Evolutionary conservation across 176 grass and related monocot genomes (phyloP), one percentile per base, ranked within the genome.

Genomic region (Eleusine coracana): DNA sequence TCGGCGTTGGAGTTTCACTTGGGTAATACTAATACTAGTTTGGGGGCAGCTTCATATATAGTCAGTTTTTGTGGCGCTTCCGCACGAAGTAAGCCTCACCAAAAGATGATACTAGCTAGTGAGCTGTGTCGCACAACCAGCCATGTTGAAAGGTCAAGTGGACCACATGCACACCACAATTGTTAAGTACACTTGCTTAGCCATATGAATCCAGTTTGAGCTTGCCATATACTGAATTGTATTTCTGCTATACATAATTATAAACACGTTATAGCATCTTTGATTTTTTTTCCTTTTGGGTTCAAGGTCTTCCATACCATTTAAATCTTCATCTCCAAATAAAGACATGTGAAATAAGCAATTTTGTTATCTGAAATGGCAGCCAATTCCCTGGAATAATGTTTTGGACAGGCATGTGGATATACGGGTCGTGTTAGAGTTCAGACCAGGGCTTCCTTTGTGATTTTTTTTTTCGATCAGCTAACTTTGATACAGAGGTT

Each of bases 41-140:
- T n/a, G 15, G 8, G 13, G 29, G 9, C 41, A 48, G 10, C 23
- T 79, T 67, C 83, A 73, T 88, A 83, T 71, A 71, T 37, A 41
- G 42, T 29, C 12, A 37, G 52, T 58, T 60, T 21, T 38, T 15
- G 17, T 44, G 46, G 10, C 17, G 77, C 44, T 56, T 60, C 8
- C 37, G 36, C 52, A 59, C 11, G 39, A 39, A 73, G 67, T 7
- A 80, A 38, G 13, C n/a, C 85, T 58, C 25, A 36, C 56, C 17
- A 54, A 41, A 87, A 72, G 66, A 45, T 82, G 31, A 70, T 44
- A n/a, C 2, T 52, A 37, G 86, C 1, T 52, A 37, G 86, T 77
- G 86, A 87, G 86, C 66, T 87, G 86, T 77, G 23, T 54, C 8
- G 59, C 59, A 62, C 54, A 31, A 70, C 27, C 70, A 60, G 17